These are phyloP conservation scores for Ceratocystis smalleyi DNA, from an alignment of 2,329 filamentous ascomycete species.

Conservation along the genomic window DNA sequence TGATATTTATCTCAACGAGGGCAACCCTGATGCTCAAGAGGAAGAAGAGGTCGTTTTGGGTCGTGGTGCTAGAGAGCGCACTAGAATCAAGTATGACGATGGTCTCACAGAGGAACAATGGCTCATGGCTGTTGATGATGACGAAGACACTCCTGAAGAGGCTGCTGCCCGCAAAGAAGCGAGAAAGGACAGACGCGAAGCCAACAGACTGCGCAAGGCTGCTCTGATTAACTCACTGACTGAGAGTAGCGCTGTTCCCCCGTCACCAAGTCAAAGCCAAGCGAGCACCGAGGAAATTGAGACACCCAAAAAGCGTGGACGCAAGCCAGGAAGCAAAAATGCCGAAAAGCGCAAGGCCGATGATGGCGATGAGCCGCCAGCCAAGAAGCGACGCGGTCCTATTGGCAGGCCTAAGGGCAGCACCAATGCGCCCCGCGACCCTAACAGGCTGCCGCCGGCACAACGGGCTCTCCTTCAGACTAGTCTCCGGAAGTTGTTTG, in stretches of 20 bases:
- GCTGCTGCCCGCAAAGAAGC: slow-evolving; percentile 83
- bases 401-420: slow-evolving; percentile 52
- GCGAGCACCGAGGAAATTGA: slow-evolving; percentile 60
- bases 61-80: slow-evolving; percentile 87
- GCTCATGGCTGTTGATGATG: slow-evolving; percentile 93
- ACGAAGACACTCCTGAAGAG: slow-evolving; percentile 85
- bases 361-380: slow-evolving; percentile 58
- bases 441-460: slow-evolving; percentile 41
- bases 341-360: slow-evolving; percentile 80
- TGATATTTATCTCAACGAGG: slow-evolving; percentile 83
- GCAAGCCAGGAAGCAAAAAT: slow-evolving; percentile 53
- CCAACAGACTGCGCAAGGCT: slow-evolving; percentile 54
- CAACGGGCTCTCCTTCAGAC: slow-evolving; percentile 66
- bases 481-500: slow-evolving; percentile 61
- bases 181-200: slow-evolving; percentile 61
- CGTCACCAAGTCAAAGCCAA: slow-evolving; percentile 59
- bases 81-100: slow-evolving; percentile 88
- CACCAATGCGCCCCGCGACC: slow-evolving; percentile 23
- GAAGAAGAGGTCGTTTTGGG: slow-evolving; percentile 60
- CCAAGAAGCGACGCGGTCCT: slow-evolving; percentile 62
- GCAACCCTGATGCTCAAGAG: slow-evolving; percentile 65
- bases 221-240: slow-evolving; percentile 18
- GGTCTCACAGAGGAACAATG: slow-evolving; percentile 97
- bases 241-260: slow-evolving; percentile 28
- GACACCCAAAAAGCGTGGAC: slow-evolving; percentile 66